Evolutionary conservation across 2,329 filamentous ascomycete genomes (phyloP).

Genomic region (Aspergillus puulaauensis): DNA sequence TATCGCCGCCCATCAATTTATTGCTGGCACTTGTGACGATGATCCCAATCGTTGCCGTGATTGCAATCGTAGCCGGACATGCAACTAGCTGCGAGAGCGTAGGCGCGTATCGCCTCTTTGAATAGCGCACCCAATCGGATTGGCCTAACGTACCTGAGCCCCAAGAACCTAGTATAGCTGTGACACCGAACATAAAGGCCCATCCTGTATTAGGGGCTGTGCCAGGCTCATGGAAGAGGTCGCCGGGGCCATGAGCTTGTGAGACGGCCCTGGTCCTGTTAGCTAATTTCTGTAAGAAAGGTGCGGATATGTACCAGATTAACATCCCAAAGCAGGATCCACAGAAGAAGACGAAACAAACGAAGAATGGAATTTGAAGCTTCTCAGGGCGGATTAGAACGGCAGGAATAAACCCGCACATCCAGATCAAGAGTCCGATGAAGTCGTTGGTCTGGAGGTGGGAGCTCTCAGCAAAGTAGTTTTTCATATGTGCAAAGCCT

Average conservation of each 20-base stretch:
- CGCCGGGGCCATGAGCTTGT: constrained; percentile 32
- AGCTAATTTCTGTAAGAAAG: too few relatives aligned
- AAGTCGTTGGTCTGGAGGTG: constrained; percentile 9
- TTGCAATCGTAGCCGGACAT: not conserved
- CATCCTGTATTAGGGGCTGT: constrained; percentile 1
- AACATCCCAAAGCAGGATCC: constrained; percentile 24
- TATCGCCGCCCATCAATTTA: not conserved
- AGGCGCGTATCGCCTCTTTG: constrained; percentile 4
- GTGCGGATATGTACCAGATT: constrained; percentile 24
- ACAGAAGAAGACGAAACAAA: constrained; percentile 17
- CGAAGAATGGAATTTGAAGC: not conserved
- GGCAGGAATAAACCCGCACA: not conserved
- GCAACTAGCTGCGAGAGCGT: constrained; percentile 4
- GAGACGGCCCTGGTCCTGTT: constrained; percentile 21
- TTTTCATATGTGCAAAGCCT: constrained; percentile 9
- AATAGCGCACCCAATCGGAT: constrained; percentile 2
- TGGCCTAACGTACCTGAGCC: not conserved
- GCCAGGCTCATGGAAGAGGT: constrained; percentile 20
- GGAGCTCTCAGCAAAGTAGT: constrained; percentile 7
- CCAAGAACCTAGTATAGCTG: constrained; percentile 2
- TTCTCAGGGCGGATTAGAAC: constrained; percentile 2
- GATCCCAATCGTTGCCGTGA: constrained; percentile 3
- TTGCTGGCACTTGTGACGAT: not conserved
- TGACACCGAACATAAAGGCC: constrained; percentile 8
- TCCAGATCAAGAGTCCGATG: constrained; percentile 4